Base-by-base conservation (phyloP, 2,329 filamentous ascomycete genomes). In the Trichoderma hamatum region DNA sequence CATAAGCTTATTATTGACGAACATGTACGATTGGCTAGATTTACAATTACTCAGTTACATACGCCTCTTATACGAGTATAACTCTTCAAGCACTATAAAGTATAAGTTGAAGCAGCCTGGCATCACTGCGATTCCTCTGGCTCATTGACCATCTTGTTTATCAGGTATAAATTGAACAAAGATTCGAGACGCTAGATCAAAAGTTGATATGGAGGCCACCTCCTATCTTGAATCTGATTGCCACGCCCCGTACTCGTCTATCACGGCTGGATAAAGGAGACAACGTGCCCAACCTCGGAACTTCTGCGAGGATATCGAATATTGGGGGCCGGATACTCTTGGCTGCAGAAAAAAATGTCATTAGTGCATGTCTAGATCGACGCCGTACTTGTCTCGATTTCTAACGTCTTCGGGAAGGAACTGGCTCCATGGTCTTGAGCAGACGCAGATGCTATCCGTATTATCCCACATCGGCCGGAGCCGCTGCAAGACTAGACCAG, bases 321-420 rank as follows among this genome's bases (percentile, higher is more conserved):
- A 32, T 68, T 63, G 54, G 34, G 28, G 36, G 36, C 36, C 51
- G 46, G 34, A 36, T 43, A 49, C 67, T 59, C 58, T 71, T 71
- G 67, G 68, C 72, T 67, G 68, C 72, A 72, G 64, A 36, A 66
- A 9, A 7, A 62, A 52, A 73, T 69, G 71, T 67, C 67, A 71
- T 70, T 52, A 61, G 65, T 60, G 54, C 64, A 70, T 46, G 21
- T 65, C 24, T 55, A 64, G 24, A 61, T 61, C 14, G 51, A 52
- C 55, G 56, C 63, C 19, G 32, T 34, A 10, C 28, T n/a, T 36
- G 34, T n/a, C 28, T n/a, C 11, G 13, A 26, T 14, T n/a, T 34
- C 14, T 21, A 63, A 52, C 16, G 30, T 56, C 32, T 43, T 34
- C 24, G 26, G 24, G 28, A n/a, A 56, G 39, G 36, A 49, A 66